phyloP scores from a whole-genome alignment of 345 rosid genomes.

The Eucalyptus melliodora region DNA sequence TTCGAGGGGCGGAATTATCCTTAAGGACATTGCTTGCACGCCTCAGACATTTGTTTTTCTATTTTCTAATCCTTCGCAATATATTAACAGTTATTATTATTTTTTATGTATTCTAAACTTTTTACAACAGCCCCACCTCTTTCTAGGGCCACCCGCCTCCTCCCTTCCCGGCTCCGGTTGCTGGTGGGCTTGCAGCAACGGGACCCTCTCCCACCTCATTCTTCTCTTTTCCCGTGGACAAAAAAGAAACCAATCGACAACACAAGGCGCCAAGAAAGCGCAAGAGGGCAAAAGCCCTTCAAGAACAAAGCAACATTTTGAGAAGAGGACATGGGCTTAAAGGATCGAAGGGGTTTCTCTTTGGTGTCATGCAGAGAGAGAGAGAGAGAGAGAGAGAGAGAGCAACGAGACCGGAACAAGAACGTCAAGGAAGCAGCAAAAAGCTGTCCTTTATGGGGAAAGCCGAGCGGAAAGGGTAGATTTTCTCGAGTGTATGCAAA shows the following conservation, averaged over 20 bases:
- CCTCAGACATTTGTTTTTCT: no score
- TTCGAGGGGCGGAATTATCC: no score
- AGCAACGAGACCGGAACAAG: background rate
- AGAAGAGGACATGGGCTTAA: background rate
- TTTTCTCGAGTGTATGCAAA: no score
- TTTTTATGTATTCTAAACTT: no score
- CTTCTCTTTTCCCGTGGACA: background rate
- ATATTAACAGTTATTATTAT: no score
- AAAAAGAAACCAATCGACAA: background rate
- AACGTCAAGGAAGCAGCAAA: background rate
- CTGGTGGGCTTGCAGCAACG: constrained; percentile 10
- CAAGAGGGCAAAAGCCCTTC: background rate
- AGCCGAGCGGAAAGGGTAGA: background rate
- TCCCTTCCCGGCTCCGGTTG: constrained; percentile 8
- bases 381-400: background rate
- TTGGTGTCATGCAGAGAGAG: background rate
- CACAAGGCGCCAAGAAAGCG: background rate
- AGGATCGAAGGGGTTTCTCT: background rate
- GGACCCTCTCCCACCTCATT: constrained; percentile 77
- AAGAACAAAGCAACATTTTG: background rate
- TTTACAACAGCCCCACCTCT: constrained; percentile 37
- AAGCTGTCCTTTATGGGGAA: background rate
- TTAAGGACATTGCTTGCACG: no score
- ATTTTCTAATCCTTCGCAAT: no score
- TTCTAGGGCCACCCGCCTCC: constrained; percentile 46